Evolutionary conservation across 2,329 filamentous ascomycete genomes (phyloP).

Genomic region (Fusarium austroafricanum): DNA sequence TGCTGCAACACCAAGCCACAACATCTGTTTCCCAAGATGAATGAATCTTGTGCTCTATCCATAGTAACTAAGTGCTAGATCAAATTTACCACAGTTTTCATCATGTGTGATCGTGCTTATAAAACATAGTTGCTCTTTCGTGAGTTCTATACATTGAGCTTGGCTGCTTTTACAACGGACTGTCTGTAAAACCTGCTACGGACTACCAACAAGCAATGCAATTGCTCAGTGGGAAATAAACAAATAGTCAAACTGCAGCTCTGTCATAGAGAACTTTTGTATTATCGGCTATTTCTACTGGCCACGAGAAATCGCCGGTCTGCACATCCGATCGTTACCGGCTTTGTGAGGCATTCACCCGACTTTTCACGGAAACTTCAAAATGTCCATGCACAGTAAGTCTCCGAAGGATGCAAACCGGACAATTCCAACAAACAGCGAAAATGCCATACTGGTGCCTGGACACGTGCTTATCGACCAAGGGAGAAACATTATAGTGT

Average conservation of each 20-base stretch:
- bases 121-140: neutral
- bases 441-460: neutral
- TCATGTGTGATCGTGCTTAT: no score
- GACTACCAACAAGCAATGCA: neutral
- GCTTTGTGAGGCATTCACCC: neutral
- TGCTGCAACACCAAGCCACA: no score
- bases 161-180: neutral
- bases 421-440: neutral
- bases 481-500: no score
- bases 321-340: neutral
- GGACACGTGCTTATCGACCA: neutral
- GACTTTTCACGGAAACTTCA: neutral
- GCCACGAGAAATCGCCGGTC: neutral
- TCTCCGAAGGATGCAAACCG: neutral
- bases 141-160: neutral
- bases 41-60: no score
- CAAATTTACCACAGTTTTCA: no score
- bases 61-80: no score
- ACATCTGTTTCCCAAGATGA: no score
- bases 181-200: neutral
- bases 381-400: neutral
- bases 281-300: neutral
- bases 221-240: neutral
- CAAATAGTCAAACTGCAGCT: neutral
- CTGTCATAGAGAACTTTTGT: neutral